These are phyloP conservation scores for Artemisia annua DNA, from an alignment of 129 eudicot species.

Conservation along the genomic window DNA sequence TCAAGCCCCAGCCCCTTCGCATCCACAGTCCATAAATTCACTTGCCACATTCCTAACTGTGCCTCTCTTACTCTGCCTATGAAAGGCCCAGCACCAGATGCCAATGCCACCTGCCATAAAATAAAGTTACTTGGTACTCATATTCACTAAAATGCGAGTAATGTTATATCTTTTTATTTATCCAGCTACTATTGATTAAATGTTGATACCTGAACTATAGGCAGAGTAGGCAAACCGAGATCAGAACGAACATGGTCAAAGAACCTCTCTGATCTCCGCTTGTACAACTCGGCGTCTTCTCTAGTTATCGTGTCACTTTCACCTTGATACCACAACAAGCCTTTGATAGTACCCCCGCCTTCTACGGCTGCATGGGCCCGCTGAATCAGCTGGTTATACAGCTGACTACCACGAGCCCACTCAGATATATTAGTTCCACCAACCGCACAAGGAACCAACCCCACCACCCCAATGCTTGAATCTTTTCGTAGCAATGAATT, in stretches of 20 bases:
- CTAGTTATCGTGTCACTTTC: conserved; percentile 53
- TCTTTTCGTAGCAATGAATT: conserved; percentile 34
- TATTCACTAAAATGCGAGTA: too few relatives aligned
- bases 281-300: conserved; percentile 52
- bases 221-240: too few relatives aligned
- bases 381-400: conserved; percentile 45
- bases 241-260: conserved; percentile 50
- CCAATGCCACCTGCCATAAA: conserved; percentile 68
- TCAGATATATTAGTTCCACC: conserved; percentile 64
- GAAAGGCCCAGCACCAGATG: conserved; percentile 56
- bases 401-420: conserved; percentile 61
- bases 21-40: conserved; percentile 49
- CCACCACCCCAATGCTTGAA: conserved; percentile 39
- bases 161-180: too few relatives aligned
- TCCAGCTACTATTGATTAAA: too few relatives aligned
- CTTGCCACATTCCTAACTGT: conserved; percentile 40
- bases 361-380: conserved; percentile 49
- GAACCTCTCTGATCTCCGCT: conserved; percentile 44
- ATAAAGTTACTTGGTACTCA: too few relatives aligned
- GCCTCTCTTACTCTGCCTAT: conserved; percentile 54
- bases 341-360: conserved; percentile 49
- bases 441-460: conserved; percentile 71
- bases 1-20: conserved; percentile 54
- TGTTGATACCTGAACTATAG: too few relatives aligned
- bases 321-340: conserved; percentile 69